Base-by-base conservation (phyloP, 1,139 yeast species). In the Hyphopichia buzzinii region DNA sequence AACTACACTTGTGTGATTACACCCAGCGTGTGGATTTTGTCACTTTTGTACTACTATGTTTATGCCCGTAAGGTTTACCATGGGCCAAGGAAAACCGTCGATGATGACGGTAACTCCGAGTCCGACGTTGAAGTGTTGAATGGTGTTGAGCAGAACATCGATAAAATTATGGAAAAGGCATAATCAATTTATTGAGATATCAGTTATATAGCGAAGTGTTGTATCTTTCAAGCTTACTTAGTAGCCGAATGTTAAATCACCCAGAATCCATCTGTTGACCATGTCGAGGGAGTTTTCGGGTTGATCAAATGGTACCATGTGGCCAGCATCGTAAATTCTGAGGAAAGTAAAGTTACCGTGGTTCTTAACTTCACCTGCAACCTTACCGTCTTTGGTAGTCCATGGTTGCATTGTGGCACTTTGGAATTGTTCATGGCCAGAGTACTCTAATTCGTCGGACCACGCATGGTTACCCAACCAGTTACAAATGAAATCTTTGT, bases 281-380 rank as follows among this genome's bases (percentile, higher is more conserved):
- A 88, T 80, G 40, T 78, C 86, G 46, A 84, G 71, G 4, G 94
- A 65, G 47, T 74, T 72, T 57, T 74, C 80, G 19, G 95, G 95
- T 63, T 84, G 92, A 58, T 88, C 87, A 49, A 65, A 81, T 17
- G 96, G 95, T 42, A 80, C 86, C 87, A 81, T 80, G 58, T 81
- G 88, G 16, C 87, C 87, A 39, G 84, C 86, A 46, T 74, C 81
- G 48, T 67, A 80, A 6, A 81, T 68, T 56, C 86, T 71, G 52
- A 80, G 62, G 61, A 77, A 81, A 3, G 86, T 77, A 45, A 81
- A 73, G 35, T 72, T 64, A 21, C 73, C 72, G 46, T 59, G 67
- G 48, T 72, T 70, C 57, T 80, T 79, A 17, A 76, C 78, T 42
- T 74, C 72, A 43, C 87, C 88, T 3, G 80, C 81, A 43, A 64